Base-by-base conservation (phyloP, 1,284 basidiomycete genomes). In the Pascua guehoae region DNA sequence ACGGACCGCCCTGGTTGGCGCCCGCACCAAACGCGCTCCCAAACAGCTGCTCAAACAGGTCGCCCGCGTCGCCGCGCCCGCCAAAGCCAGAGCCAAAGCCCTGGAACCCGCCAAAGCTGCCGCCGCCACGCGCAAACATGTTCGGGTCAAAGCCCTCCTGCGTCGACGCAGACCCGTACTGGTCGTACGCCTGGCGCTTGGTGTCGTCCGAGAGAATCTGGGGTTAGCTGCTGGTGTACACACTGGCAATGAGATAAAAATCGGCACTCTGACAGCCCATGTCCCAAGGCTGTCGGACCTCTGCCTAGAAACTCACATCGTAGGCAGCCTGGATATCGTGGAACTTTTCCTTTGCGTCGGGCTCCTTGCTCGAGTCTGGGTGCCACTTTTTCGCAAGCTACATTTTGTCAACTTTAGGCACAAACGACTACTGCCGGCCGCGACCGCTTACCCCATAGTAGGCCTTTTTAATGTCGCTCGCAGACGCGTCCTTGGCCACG, bases 321-420 rank as follows among this genome's bases (percentile, higher is more conserved):
- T 98, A 99, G 11, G 96, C 96, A 66, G 86, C 84, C 76, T 98
- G 96, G 58, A 99, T 97, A 76, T 98, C 94, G 38, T 95, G 84
- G 76, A 98, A 99, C 72, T 90, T 90, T 62, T 91, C 90, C 69
- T 91, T 88, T 0, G 95, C 91, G 49, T 83, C 83, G 68, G 89
- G 88, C 74, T 97, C 93, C 59, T 93, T 90, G 79, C 93, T 97
- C 17, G 93, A 93, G 72, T 99, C 96, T 0, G 96, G 96, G 78
- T 99, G 96, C 72, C 87, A 97, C 81, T 98, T 96, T 61, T 96
- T 89, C 37, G 96, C 96, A 63, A 99, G 87, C 90, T 97, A 68
- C 47, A 55, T 41, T 54, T 15, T 61, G 54, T 38, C 14, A 10
- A 11, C 3, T 9, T 46, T 12, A 11, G 17, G n/a, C n/a, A n/a